Conservation (phyloP, 1,139 yeast genomes). For the Protomyces lactucae-debilis region DNA sequence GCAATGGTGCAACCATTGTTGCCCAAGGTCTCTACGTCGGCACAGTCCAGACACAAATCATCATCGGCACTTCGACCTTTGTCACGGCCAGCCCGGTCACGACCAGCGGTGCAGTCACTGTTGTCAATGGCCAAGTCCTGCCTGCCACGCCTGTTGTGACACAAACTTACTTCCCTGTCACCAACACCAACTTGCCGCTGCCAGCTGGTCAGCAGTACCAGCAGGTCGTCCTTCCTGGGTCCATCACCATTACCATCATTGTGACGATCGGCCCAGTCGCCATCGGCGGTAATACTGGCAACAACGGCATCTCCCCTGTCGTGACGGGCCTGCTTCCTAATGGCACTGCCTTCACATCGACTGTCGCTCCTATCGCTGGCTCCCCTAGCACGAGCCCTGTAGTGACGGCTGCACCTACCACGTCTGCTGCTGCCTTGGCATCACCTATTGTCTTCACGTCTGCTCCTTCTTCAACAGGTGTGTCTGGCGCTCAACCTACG, state of each 20-base stretch:
- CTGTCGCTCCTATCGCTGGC: constrained; percentile 12
- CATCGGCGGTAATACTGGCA: constrained; percentile 7
- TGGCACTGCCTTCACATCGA: background rate
- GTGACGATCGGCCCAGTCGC: constrained; percentile 21
- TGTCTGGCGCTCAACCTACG: background rate
- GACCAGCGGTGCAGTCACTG: constrained; percentile 18
- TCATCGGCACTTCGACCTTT: constrained; percentile 12
- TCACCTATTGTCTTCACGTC: constrained; percentile 2
- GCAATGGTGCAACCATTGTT: constrained; percentile 19
- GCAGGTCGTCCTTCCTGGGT: constrained; percentile 11
- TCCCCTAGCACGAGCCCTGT: constrained; percentile 24
- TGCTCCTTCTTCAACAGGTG: constrained; percentile 22
- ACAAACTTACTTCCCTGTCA: constrained; percentile 7
- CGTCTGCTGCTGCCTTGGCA: constrained; percentile 24
- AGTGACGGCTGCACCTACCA: constrained; percentile 28
- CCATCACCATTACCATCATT: constrained; percentile 8
- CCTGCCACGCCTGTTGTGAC: constrained; percentile 27
- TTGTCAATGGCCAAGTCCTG: constrained; percentile 21
- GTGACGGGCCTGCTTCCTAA: constrained; percentile 10
- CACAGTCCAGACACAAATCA: constrained; percentile 6
- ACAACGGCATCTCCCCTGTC: constrained; percentile 13
- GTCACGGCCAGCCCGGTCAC: constrained; percentile 27
- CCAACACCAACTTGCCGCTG: constrained; percentile 22
- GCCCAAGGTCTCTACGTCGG: constrained; percentile 21
- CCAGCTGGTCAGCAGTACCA: constrained; percentile 13